Percentiles rank a stretch among this genome's conserved stretches.
phyloP scores from a whole-genome alignment of 75 land plant species.

The Larix kaempferi region DNA sequence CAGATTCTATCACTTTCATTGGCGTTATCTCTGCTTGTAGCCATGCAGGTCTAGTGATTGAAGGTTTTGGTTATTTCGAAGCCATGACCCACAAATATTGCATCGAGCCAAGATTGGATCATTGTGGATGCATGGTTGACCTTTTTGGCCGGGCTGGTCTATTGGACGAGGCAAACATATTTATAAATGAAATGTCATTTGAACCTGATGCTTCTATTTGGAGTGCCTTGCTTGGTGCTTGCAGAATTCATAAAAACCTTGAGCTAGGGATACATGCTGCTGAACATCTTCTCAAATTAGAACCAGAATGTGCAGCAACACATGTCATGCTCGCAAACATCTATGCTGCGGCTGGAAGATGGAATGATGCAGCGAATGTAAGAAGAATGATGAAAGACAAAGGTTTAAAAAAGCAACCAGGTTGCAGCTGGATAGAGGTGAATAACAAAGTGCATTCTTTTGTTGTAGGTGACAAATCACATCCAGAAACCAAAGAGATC shows the following conservation, averaged over 20 bases:
- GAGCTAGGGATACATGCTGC: slow-evolving; percentile 8
- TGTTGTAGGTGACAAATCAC: slow-evolving; percentile 15
- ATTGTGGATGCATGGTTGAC: slow-evolving; percentile 18
- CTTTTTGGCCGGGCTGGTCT: slow-evolving; percentile 16
- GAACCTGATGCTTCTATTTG: slow-evolving; percentile 13
- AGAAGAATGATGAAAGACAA: slow-evolving; percentile 6
- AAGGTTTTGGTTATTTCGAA: slow-evolving; percentile 7
- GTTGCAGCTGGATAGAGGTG: slow-evolving; percentile 13
- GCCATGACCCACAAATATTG: slow-evolving; percentile 10
- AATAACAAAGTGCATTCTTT: slow-evolving; percentile 12
- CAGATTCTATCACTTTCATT: slow-evolving; percentile 12
- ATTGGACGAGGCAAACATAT: slow-evolving; percentile 1
- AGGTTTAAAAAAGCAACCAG: slow-evolving; percentile 1
- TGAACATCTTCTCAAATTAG: not conserved
- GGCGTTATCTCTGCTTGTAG: slow-evolving; percentile 7
- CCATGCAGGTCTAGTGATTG: slow-evolving; percentile 6
- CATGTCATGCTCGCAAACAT: slow-evolving; percentile 21
- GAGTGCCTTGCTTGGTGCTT: slow-evolving; percentile 15
- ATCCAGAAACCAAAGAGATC: slow-evolving; percentile 15
- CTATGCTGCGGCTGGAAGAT: slow-evolving; percentile 3
- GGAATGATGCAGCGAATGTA: slow-evolving; percentile 5
- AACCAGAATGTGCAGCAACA: not conserved
- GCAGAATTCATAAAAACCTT: slow-evolving; percentile 17
- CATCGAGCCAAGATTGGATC: slow-evolving; percentile 1
- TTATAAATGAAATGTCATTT: slow-evolving; percentile 7